These are phyloP conservation scores for Cardamine resedifolia DNA, from an alignment of 345 rosid species.

Conservation along the genomic window DNA sequence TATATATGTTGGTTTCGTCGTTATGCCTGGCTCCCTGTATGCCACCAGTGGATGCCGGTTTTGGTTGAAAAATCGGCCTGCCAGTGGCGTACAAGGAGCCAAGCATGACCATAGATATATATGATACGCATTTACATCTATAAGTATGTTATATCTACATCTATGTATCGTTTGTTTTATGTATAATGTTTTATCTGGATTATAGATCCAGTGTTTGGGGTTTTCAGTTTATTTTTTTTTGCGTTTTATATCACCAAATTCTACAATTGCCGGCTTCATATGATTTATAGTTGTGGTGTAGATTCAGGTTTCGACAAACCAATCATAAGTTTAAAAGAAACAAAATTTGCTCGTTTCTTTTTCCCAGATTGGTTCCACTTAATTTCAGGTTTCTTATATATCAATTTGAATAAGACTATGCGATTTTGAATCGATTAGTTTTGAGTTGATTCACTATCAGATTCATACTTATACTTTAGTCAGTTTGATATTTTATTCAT, in stretches of 20 bases:
- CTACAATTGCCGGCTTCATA: not conserved
- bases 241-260: no score
- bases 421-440: not conserved
- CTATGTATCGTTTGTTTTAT: not conserved
- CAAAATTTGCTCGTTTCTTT: not conserved
- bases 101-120: constrained; percentile 25
- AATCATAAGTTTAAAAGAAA: not conserved
- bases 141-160: not conserved
- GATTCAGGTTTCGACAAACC: not conserved
- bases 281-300: not conserved
- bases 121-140: not conserved
- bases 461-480: no score
- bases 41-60: constrained; percentile 29
- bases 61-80: constrained; percentile 24
- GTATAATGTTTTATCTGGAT: not conserved
- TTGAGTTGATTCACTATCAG: not conserved
- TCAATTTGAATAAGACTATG: not conserved
- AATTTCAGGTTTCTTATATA: not conserved
- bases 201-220: not conserved
- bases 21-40: constrained; percentile 43
- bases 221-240: no score
- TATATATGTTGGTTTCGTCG: not conserved
- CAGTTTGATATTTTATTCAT: no score
- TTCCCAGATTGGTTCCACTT: not conserved
- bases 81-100: constrained; percentile 37